These are phyloP conservation scores for Puccinia horiana DNA, from an alignment of 1,284 basidiomycete species.

Conservation along the genomic window DNA sequence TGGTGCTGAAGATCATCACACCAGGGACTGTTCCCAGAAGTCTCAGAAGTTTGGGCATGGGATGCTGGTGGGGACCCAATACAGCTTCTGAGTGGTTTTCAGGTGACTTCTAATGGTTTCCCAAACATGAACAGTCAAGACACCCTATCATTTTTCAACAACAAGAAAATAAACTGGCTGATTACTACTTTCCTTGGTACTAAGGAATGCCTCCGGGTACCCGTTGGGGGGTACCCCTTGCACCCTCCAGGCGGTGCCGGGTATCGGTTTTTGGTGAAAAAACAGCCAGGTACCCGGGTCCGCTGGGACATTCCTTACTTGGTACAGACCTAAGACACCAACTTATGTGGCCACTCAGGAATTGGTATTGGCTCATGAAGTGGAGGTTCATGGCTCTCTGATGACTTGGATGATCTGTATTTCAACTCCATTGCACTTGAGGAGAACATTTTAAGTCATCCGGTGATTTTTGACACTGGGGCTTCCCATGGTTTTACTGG, in stretches of 20 bases:
- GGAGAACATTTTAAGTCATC: background rate
- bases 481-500: slow-evolving; percentile 18
- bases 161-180: background rate
- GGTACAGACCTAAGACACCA: too few species aligned
- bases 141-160: background rate
- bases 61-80: background rate
- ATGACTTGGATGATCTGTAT: background rate
- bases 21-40: background rate
- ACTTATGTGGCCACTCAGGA: too few species aligned
- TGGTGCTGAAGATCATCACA: background rate
- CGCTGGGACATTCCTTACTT: background rate
- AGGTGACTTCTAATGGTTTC: background rate
- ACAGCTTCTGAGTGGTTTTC: background rate
- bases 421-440: background rate
- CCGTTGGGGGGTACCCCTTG: too few species aligned
- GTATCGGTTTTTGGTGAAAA: too few species aligned
- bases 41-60: background rate
- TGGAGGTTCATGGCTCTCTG: background rate
- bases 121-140: background rate
- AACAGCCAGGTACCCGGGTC: background rate
- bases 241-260: too few species aligned
- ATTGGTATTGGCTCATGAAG: background rate
- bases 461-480: background rate
- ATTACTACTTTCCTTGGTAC: background rate
- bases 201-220: too few species aligned